Evolutionary conservation across 805 yeast species (phyloP), one percentile per base, ranked within the genome.

Genomic region (Wickerhamiella sorbophila): DNA sequence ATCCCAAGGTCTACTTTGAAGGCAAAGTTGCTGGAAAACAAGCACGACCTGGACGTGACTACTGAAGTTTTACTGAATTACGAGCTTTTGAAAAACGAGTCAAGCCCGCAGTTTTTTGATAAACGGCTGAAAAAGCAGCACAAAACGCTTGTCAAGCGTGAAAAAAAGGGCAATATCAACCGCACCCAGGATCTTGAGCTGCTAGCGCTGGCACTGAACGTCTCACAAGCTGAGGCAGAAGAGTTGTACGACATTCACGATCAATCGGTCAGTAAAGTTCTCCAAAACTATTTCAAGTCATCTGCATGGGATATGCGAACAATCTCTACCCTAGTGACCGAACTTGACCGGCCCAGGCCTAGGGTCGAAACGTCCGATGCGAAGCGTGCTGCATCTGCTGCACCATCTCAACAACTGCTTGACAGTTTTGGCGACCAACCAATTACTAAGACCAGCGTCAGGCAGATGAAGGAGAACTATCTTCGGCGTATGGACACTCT

Each of bases 41-140:
- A 37, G 9, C 26, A 36, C 12, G 46, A 46, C 16, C 17, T 41
- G 3, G 47, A 43, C 12, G 38, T 34, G 37, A 46, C 49, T 10
- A 40, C 46, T 2, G 49, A 46, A 16, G 15, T 38, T n/a, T 41
- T 46, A 24, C 38, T 46, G 6, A 46, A 46, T 17, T 41, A 39
- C 33, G 37, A 31, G 4, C 36, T 39, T 3, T 6, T 41, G 5
- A 31, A 38, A 24, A 31, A 32, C 36, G 49, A 39, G 24, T 10
- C 24, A 16, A 17, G 24, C 21, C 32, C 38, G 15, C 44, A 38
- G 26, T 38, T 24, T 27, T 22, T 43, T 21, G 47, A 39, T 24
- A 20, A 31, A 35, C 33, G 21, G 4, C 36, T 9, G 14, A n/a
- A 22, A 4, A 43, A 42, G 5, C n/a, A 12, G 17, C 33, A 21